Conservation (phyloP, 805 yeast species). For the Wilhelminamyces savonicus region DNA sequence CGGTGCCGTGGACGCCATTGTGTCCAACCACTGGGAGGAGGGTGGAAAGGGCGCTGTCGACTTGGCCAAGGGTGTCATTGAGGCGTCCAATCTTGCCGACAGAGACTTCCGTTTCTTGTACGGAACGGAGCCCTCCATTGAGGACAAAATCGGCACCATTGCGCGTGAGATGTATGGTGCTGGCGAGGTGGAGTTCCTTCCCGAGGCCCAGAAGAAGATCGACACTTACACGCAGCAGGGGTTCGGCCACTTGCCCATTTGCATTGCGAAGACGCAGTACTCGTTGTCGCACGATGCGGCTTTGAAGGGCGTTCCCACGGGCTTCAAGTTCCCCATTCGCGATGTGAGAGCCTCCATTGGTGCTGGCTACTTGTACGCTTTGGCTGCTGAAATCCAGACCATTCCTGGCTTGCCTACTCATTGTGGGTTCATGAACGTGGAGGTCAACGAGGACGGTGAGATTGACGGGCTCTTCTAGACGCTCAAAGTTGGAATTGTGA, state of each 20-base stretch:
- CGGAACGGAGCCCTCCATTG: constrained; percentile 43
- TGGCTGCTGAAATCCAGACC: constrained; percentile 82
- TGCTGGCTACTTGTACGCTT: constrained; percentile 79
- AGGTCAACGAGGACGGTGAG: constrained; percentile 73
- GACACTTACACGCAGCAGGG: constrained; percentile 68
- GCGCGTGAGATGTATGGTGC: constrained; percentile 80
- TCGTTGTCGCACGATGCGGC: constrained; percentile 79
- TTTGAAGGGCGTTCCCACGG: constrained; percentile 78
- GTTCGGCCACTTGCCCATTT: constrained; percentile 69
- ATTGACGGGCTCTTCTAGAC: constrained; percentile 69
- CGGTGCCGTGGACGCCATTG: constrained; percentile 75
- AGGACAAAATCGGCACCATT: constrained; percentile 59
- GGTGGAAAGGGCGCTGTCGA: constrained; percentile 80
- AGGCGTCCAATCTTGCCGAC: constrained; percentile 46
- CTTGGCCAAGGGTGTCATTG: constrained; percentile 64
- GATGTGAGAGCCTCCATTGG: constrained; percentile 75
- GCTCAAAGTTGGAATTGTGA: constrained; percentile 3
- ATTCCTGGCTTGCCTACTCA: constrained; percentile 84
- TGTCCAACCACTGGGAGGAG: constrained; percentile 81
- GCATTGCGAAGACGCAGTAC: constrained; percentile 83
- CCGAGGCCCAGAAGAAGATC: constrained; percentile 64
- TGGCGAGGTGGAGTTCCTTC: constrained; percentile 59
- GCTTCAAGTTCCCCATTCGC: constrained; percentile 73
- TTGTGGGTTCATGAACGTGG: constrained; percentile 83
- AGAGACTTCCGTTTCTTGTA: constrained; percentile 50